Percentiles rank a stretch among this genome's conserved stretches.
Evolutionary conservation across 768 basidiomycete species (phyloP).

Genomic region (Phanerodontia chrysosporium): DNA sequence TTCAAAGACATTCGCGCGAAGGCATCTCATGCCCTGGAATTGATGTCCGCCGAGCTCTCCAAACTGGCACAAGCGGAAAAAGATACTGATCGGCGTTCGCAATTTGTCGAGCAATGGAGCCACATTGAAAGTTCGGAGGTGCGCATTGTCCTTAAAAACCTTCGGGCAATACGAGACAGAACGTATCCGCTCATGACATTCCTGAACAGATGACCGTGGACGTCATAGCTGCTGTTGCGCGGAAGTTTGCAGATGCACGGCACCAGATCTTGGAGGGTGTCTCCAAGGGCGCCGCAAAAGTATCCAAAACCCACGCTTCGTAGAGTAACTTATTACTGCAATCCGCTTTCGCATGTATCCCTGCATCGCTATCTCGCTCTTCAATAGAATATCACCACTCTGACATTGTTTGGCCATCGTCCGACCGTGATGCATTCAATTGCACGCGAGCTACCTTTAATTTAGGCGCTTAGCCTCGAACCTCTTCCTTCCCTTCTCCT

Average conservation of each 20-base stretch:
- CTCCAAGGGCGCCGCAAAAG: conserved; percentile 62
- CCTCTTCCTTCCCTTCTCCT: too few relatives aligned
- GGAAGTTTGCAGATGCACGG: conserved; percentile 64
- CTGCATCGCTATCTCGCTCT: not conserved
- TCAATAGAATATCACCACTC: conserved; percentile 1
- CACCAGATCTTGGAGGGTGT: conserved; percentile 70
- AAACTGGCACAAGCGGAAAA: conserved; percentile 49
- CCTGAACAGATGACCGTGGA: not conserved
- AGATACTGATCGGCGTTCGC: conserved; percentile 47
- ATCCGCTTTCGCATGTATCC: not conserved
- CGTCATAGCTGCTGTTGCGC: conserved; percentile 37
- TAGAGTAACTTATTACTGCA: conserved; percentile 1
- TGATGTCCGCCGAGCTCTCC: conserved; percentile 51
- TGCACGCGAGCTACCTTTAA: too few relatives aligned
- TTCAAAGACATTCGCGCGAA: conserved; percentile 59
- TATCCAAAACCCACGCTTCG: conserved; percentile 35
- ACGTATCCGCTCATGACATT: too few relatives aligned
- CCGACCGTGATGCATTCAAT: too few relatives aligned
- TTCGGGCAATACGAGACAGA: too few relatives aligned
- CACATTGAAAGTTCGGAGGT: conserved; percentile 37
- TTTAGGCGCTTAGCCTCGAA: too few relatives aligned
- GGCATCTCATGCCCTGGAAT: conserved; percentile 48
- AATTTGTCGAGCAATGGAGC: conserved; percentile 48
- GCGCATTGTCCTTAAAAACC: conserved; percentile 1
- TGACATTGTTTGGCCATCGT: too few relatives aligned